Conservation (phyloP, 192 early-diverging fungal species). For the Backusella westeae region DNA sequence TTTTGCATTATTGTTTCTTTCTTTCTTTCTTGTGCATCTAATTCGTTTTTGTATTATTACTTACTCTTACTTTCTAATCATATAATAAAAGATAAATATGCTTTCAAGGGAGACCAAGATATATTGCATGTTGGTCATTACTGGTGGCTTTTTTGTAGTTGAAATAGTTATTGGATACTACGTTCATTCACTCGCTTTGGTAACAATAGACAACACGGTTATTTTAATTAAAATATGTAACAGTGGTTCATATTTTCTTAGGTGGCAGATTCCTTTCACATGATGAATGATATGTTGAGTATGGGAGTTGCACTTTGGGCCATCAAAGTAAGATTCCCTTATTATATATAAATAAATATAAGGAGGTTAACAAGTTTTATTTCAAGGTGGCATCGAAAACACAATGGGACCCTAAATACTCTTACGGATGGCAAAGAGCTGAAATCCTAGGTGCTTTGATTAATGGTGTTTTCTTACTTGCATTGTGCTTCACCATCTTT, state of each 20-base stretch:
- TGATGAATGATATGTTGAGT: constrained; percentile 83
- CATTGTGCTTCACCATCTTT: constrained; percentile 87
- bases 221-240: neutral
- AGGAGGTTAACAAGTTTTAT: neutral
- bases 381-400: constrained; percentile 59
- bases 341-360: constrained; percentile 9
- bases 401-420: constrained; percentile 59
- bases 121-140: constrained; percentile 50
- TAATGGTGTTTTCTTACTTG: constrained; percentile 86
- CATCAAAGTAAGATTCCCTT: constrained; percentile 43
- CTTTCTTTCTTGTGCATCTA: neutral
- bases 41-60: neutral
- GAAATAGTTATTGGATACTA: constrained; percentile 81
- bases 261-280: constrained; percentile 92
- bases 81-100: neutral
- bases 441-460: constrained; percentile 92
- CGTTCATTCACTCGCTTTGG: constrained; percentile 74
- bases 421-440: constrained; percentile 90
- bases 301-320: constrained; percentile 81
- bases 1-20: neutral
- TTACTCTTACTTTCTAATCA: neutral
- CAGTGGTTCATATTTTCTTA: neutral
- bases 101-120: constrained; percentile 7
- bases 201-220: neutral
- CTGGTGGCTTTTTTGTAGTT: constrained; percentile 69